A percentile compares a stretch with the other conserved stretches of the same genome.
phyloP scores from a whole-genome alignment of 164 flowering plant species.

The Magnolia sinica region DNA sequence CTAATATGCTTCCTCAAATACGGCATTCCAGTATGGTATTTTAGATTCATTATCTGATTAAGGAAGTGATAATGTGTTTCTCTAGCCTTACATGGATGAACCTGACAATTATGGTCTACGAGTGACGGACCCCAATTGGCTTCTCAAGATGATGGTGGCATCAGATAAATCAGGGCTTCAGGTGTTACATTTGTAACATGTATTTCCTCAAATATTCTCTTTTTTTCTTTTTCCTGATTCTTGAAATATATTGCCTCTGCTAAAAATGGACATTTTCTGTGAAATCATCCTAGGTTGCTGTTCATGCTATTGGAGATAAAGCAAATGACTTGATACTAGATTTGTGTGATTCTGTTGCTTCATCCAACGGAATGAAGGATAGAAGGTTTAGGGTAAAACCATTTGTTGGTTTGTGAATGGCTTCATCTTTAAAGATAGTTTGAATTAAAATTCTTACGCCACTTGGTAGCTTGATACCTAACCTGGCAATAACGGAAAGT shows the following conservation, averaged over 20 bases:
- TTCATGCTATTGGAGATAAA: constrained; percentile 95
- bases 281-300: constrained; percentile 58
- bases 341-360: constrained; percentile 50
- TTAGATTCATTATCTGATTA: constrained; percentile 2
- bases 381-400: constrained; percentile 77
- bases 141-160: constrained; percentile 59
- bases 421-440: background rate
- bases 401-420: background rate
- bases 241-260: background rate
- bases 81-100: constrained; percentile 73
- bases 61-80: constrained; percentile 6
- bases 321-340: constrained; percentile 86
- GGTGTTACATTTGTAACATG: constrained; percentile 33
- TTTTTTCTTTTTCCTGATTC: background rate
- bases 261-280: background rate
- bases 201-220: background rate
- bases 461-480: background rate
- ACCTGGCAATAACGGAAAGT: background rate
- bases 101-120: constrained; percentile 74
- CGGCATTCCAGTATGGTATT: background rate
- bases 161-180: constrained; percentile 78
- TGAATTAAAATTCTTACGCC: background rate
- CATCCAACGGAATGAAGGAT: constrained; percentile 63
- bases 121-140: constrained; percentile 54
- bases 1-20: background rate